Conservation (phyloP, 2,329 filamentous ascomycete genomes). For the Colletotrichum neosansevieriae region DNA sequence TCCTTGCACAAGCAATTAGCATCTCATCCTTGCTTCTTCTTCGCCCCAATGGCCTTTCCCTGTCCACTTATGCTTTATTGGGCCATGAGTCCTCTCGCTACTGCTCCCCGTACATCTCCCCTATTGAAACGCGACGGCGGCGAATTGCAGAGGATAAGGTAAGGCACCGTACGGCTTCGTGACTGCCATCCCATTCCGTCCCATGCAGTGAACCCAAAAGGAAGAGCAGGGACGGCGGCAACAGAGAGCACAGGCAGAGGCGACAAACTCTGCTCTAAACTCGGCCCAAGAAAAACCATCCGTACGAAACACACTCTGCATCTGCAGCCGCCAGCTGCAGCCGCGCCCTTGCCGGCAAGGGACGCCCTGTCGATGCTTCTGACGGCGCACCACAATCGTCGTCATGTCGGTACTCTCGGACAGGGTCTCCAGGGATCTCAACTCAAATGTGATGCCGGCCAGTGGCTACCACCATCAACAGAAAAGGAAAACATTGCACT, state of each 20-base stretch:
- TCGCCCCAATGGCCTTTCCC: background rate
- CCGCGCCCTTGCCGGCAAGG: background rate
- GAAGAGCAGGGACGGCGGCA: background rate
- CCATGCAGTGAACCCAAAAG: conserved; percentile 11
- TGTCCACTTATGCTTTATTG: conserved; percentile 8
- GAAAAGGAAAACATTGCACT: background rate
- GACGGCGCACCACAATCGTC: conserved; percentile 10
- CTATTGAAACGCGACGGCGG: too few relatives aligned
- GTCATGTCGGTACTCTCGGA: conserved; percentile 17
- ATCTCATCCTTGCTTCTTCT: conserved; percentile 7
- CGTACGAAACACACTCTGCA: conserved; percentile 11
- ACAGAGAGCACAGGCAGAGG: background rate
- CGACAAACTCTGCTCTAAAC: background rate
- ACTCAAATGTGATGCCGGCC: background rate
- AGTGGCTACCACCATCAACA: background rate
- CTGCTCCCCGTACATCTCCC: background rate
- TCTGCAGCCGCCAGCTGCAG: conserved; percentile 21
- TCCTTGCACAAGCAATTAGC: conserved; percentile 18
- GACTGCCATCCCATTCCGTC: background rate
- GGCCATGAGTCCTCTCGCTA: background rate
- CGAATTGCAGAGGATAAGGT: too few relatives aligned
- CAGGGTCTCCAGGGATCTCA: conserved; percentile 10
- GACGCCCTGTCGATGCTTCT: background rate
- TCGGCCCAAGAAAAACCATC: background rate
- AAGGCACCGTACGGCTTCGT: background rate